Evolutionary conservation across 148 eudicot genomes (phyloP), one percentile per base, ranked within the genome.

Genomic region (Vaccinium myrtillus): DNA sequence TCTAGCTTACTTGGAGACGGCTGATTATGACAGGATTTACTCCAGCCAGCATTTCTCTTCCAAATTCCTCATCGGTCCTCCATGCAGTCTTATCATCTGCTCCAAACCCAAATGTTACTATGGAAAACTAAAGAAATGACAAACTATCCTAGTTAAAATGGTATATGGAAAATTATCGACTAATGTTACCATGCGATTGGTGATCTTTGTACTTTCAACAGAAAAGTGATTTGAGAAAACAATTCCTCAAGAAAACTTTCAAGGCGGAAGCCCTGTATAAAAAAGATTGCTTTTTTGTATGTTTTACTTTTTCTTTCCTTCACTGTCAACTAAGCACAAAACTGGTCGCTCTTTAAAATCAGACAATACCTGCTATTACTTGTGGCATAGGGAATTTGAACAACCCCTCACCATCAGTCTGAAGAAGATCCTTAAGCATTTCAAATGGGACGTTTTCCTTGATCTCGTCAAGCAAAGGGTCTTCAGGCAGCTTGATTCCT

Each of bases 21-120:
- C 88, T 82, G 73, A 94, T 93, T 51, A 86, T 48, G 79, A 93
- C 65, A 84, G 98, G 96, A 81, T 92, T 90, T 10, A 93, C 61
- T 61, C 94, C 98, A 16, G 96, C 98, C 78, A 93, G 85, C 94
- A 93, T 89, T 88, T 94, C 98, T 88, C 96, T 89, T 15, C 88
- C 93, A 88, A 93, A 93, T 89, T 94, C 98, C 84, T 89, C 91
- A 80, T 94, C 96, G 30, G 94, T 92, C 81, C 91, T 89, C 96
- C 98, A 94, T 74, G 94, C 94, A 6, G 85, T 79, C 88, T 89
- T 90, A 79, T 93, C 90, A 92, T 87, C 95, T 93, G 82, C 81
- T 75, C 84, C 49, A 32, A 2, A 21, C 39, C 3, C 39, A 5
- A 58, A 61, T 0, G 16, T 58, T 21, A 50, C 3, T 2, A 5